Conservation (phyloP, 2,329 filamentous ascomycete genomes). For the Herpotrichia juniperi region DNA sequence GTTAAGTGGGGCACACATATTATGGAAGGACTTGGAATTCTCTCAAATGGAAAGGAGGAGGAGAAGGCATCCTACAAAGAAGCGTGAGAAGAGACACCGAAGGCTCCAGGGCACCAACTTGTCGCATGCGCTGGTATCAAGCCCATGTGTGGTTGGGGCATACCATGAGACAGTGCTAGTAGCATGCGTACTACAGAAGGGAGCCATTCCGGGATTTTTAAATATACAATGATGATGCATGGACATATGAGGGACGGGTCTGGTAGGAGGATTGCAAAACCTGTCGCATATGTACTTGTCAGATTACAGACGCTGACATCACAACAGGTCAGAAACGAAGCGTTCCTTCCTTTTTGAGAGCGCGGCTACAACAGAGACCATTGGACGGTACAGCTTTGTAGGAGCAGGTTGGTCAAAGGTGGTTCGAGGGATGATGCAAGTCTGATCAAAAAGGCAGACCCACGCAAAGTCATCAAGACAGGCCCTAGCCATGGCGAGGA, state of each 20-base stretch:
- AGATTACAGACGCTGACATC: constrained; percentile 9
- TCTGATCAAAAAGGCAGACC: constrained; percentile 51
- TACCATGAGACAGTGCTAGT: no score
- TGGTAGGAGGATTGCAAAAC: background rate
- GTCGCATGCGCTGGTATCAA: no score
- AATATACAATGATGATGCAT: background rate
- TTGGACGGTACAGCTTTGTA: constrained; percentile 95
- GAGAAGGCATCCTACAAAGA: background rate
- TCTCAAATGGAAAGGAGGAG: background rate
- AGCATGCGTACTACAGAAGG: no score
- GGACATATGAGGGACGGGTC: background rate
- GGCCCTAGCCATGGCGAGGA: constrained; percentile 86
- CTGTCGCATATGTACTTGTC: background rate
- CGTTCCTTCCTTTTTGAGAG: constrained; percentile 96
- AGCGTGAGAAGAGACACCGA: background rate
- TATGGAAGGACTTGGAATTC: background rate
- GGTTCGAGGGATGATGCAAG: background rate
- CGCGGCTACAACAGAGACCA: constrained; percentile 86
- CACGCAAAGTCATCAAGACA: constrained; percentile 81
- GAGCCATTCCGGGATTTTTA: no score
- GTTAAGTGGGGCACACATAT: background rate
- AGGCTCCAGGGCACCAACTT: no score
- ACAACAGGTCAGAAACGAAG: constrained; percentile 65
- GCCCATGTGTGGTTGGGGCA: no score
- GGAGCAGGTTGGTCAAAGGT: constrained; percentile 68